phyloP scores from a whole-genome alignment of 2,329 filamentous ascomycete genomes.

The Colletotrichum sublineola region DNA sequence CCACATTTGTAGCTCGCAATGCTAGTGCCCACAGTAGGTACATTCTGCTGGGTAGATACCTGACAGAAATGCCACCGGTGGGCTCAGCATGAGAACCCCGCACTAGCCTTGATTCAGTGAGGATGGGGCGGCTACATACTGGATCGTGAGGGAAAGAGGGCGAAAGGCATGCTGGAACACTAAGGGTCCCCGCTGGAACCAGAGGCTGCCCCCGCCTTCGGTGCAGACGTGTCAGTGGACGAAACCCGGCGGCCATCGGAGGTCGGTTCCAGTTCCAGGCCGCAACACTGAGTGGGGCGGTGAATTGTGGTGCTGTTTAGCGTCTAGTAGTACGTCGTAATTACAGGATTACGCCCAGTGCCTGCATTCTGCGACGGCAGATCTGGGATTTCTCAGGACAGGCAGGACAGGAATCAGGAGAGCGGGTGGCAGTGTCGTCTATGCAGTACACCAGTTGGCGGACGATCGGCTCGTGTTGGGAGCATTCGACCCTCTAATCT shows the following conservation, averaged over 20 bases:
- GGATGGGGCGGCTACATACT: not conserved
- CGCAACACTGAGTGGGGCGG: constrained; percentile 20
- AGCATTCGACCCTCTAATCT: constrained; percentile 35
- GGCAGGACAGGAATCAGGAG: not conserved
- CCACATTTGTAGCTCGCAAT: constrained; percentile 21
- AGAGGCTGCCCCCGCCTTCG: constrained; percentile 26
- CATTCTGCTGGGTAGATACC: no score
- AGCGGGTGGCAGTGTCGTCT: constrained; percentile 14
- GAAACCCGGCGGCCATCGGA: constrained; percentile 28
- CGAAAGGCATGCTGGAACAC: not conserved
- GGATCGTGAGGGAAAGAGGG: constrained; percentile 6
- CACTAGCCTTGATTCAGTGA: constrained; percentile 42
- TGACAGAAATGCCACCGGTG: constrained; percentile 31
- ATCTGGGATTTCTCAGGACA: constrained; percentile 14
- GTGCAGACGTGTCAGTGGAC: constrained; percentile 37
- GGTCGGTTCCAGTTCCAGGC: constrained; percentile 35
- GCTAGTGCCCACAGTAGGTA: not conserved
- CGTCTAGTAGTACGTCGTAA: constrained; percentile 1
- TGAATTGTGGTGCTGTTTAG: constrained; percentile 12
- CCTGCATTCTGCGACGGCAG: constrained; percentile 27
- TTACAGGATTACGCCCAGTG: not conserved
- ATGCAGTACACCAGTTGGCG: not conserved
- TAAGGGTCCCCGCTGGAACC: constrained; percentile 18
- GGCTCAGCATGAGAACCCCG: constrained; percentile 41
- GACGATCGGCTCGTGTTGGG: constrained; percentile 35